A percentile compares a stretch with the other conserved stretches of the same genome.
Conservation (phyloP, 2,329 filamentous ascomycete genomes). For the Fusarium heterosporum region DNA sequence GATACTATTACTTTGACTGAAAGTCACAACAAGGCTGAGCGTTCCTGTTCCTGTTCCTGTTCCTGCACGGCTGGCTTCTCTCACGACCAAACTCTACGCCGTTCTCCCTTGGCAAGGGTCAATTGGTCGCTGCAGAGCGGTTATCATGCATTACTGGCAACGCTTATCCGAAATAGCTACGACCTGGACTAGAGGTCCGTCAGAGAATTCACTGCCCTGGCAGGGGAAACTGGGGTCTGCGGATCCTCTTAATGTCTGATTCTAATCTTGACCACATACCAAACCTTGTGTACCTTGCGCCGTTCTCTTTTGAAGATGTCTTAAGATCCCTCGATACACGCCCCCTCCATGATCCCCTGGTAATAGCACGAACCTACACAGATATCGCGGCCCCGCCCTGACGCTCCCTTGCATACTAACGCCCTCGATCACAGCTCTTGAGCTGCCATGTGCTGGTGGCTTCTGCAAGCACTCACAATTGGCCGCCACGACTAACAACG, state of each 20-base stretch:
- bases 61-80: constrained; percentile 23
- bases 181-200: constrained; percentile 37
- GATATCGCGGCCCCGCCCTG: constrained; percentile 46
- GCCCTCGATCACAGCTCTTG: constrained; percentile 51
- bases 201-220: constrained; percentile 48
- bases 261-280: constrained; percentile 57
- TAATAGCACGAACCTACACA: constrained; percentile 42
- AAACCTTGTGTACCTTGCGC: constrained; percentile 45
- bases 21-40: constrained; percentile 43
- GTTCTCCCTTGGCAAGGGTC: constrained; percentile 48
- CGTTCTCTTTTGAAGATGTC: constrained; percentile 39
- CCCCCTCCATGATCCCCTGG: constrained; percentile 40
- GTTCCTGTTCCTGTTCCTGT: constrained; percentile 32
- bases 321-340: constrained; percentile 38
- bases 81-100: constrained; percentile 22
- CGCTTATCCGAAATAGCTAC: constrained; percentile 35
- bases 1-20: constrained; percentile 29
- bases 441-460: constrained; percentile 53
- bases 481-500: constrained; percentile 43
- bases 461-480: constrained; percentile 46
- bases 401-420: constrained; percentile 53
- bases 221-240: constrained; percentile 34
- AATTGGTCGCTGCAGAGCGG: constrained; percentile 30
- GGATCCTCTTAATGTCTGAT: constrained; percentile 52
- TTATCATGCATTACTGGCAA: constrained; percentile 32